Evolutionary conservation across 2,329 filamentous ascomycete genomes (phyloP), one percentile per base, ranked within the genome.

Genomic region (Trichoderma endophyticum): DNA sequence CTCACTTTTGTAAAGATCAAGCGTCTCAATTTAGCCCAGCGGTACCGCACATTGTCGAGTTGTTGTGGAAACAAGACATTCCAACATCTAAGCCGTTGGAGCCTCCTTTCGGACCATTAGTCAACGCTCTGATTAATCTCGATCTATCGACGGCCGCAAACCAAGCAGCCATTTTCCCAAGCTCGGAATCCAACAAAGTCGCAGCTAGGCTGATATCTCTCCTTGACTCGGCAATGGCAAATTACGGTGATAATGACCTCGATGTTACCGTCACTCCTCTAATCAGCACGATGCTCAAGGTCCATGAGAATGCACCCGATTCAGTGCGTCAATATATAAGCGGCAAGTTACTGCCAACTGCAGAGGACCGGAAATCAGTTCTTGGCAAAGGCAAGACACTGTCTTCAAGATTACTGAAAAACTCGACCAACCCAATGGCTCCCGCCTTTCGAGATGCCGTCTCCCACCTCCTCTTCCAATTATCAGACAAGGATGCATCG

Each of bases 41-140:
- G 3, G 86, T 97, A 56, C 87, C 90, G 12, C 86, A 90, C 72
- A 88, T 98, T 32, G 84, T 95, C 71, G 87, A 88, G 59, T 87
- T 98, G 21, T 84, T 98, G 34, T 87, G 87, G 74, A 88, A 84
- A 64, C 83, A 83, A 24, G 80, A 90, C 15, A 84, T 91, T 11
- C 84, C 90, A 3, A 83, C 87, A 0, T 81, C 81, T 2, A 91
- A 90, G 28, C 92, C 94, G 0, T 84, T 98, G 0, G 91, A 95
- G 73, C 86, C 91, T 0, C 90, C 94, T 0, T 86, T 93, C 51
- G 90, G 89, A 24, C 88, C 90, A 64, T 83, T 97, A 0, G 84
- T 98, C 77, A 97, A 98, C 78, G 90, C 92, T 0, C 84, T 98
- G 6, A 86, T 97, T 65, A 96, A 95, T 73, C 86, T 98, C 18